Evolutionary conservation across 192 early-diverging fungal species (phyloP), one percentile per base, ranked within the genome.

Genomic region (Podila verticillata): DNA sequence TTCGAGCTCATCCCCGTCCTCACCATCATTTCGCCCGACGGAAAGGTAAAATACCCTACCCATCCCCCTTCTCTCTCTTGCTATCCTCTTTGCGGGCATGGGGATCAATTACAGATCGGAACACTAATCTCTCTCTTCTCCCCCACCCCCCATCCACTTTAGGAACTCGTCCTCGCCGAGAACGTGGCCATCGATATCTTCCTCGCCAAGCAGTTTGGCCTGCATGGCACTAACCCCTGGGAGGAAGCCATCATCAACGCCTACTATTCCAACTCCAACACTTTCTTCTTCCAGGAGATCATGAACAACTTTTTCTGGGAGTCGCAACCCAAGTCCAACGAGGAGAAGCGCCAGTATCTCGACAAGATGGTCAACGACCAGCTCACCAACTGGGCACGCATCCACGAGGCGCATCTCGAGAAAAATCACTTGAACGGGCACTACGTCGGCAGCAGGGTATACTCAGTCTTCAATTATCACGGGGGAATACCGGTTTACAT

Each of bases 221-320:
- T 74, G 2, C 73, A 74, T 12, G 73, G 73, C 1, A 9, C 39
- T 0, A 74, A 74, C 24, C 48, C 65, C 13, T 74, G 73, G 73
- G 73, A 74, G 24, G 73, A 74, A 26, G 73, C 73, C 1, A 39
- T 74, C 35, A 57, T 74, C 73, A 74, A 74, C 29, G 20, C 60
- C 5, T 74, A 63, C 28, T 74, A 74, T 22, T 67, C 73, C 28
- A 62, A 48, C 51, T 74, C 73, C 7, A 74, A 74, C 73, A 15
- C 28, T 1, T 35, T 74, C 26, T 74, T 74, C 36, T 74, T 68
- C 30, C 73, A 74, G 10, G 73, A 74, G 57, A 48, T 61, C 60
- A 74, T 74, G 73, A 63, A 57, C 39, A 68, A 44, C 20, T 74
- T 68, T 47, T 74, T 74, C 49, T 74, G 73, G 73, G 73, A 74